Conservation (phyloP, 441 rosid species). For the Erysimum cheiri region DNA sequence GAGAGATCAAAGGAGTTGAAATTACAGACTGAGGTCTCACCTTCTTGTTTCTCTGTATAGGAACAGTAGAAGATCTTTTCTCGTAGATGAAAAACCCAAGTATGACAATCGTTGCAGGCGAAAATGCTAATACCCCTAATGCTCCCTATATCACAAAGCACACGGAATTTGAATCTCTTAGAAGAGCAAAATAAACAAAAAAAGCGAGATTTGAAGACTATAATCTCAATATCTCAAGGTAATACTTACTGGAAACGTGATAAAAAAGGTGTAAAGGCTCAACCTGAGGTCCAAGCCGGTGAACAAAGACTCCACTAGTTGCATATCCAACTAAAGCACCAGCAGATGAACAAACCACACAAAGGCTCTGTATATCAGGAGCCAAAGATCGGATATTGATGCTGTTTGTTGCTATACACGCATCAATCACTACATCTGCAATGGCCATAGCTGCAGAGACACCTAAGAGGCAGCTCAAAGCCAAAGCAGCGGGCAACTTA, state of each 20-base stretch:
- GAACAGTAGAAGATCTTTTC: conserved; percentile 45
- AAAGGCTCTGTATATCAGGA: conserved; percentile 86
- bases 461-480: conserved; percentile 67
- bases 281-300: conserved; percentile 81
- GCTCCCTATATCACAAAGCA: conserved; percentile 53
- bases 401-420: conserved; percentile 79
- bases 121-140: conserved; percentile 66
- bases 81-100: conserved; percentile 78
- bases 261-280: not conserved
- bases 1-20: conserved; percentile 7
- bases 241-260: not conserved
- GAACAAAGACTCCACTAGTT: conserved; percentile 62
- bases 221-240: not conserved
- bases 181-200: not conserved
- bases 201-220: not conserved
- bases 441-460: conserved; percentile 73
- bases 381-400: conserved; percentile 63
- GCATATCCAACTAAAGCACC: conserved; percentile 72
- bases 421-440: conserved; percentile 86
- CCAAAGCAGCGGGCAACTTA: conserved; percentile 55
- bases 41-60: conserved; percentile 54
- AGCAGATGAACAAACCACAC: conserved; percentile 75
- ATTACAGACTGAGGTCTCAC: conserved; percentile 42
- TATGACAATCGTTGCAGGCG: conserved; percentile 56
- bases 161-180: conserved; percentile 9